Evolutionary conservation across 139 green algal species (phyloP), one percentile per base, ranked within the genome.

Genomic region (Trebouxia sp.): DNA sequence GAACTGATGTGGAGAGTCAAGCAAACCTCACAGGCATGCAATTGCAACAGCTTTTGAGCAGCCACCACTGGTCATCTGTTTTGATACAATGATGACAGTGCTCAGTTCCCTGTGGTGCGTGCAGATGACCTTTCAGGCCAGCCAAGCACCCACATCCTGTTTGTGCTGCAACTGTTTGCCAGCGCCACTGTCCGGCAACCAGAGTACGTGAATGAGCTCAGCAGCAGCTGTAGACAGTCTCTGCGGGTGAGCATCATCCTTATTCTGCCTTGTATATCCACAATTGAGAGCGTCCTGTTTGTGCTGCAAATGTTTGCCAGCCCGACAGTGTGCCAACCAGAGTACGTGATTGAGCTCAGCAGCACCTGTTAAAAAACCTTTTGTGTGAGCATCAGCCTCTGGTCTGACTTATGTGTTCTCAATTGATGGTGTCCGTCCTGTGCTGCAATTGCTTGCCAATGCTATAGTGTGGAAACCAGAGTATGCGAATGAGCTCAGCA

Each of bases 291-390:
- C n/a, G n/a, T n/a, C n/a, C n/a, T n/a, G n/a, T n/a, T n/a, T 43
- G 6, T 45, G 12, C 15, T 72, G 62, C 62, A 72, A 35, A 22
- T 72, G 14, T 35, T 72, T 3, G 32, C 32, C 43, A 41, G 12
- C 5, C 26, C 62, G 12, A 26, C 43, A 14, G 32, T 72, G 3
- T 35, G 43, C 14, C 62, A 72, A 35, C 62, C 62, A 14, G 62
- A 72, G 20, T 72, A 72, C 20, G 62, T 72, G 10, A 72, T 30
- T 30, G 62, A 72, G 32, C 62, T 72, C 62, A 72, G 62, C 62
- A 45, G 62, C 30, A 45, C 9, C 35, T 72, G 37, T 35, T 45
- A 35, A 22, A 32, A 66, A 28, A 32, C 30, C 30, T 26, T 14
- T 32, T 28, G 51, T 10, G 38, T 65, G 55, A 79, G n/a, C n/a